A percentile compares a stretch with the other conserved stretches of the same genome.
phyloP scores from a whole-genome alignment of 1,139 yeast genomes.

The Candida tetrigidarum region DNA sequence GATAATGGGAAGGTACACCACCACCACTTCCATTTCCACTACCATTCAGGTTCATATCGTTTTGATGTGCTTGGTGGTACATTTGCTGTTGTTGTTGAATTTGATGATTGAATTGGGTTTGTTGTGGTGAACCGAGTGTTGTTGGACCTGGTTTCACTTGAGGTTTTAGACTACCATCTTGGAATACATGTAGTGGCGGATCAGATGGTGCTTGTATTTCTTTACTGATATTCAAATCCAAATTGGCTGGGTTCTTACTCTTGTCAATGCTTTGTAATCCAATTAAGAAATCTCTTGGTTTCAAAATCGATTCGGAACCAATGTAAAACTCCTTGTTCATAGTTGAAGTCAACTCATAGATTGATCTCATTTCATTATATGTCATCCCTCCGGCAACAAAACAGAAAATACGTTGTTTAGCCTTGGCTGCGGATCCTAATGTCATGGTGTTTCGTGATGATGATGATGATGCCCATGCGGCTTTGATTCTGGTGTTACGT shows the following conservation, averaged over 20 bases:
- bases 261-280: slow-evolving; percentile 48
- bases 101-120: slow-evolving; percentile 10
- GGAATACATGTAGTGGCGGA: slow-evolving; percentile 42
- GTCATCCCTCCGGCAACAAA: slow-evolving; percentile 93
- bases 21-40: not conserved
- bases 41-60: not conserved
- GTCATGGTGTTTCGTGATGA: slow-evolving; percentile 11
- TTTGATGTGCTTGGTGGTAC: slow-evolving; percentile 2
- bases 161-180: slow-evolving; percentile 24
- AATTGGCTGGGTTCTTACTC: slow-evolving; percentile 34
- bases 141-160: slow-evolving; percentile 6
- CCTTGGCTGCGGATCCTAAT: slow-evolving; percentile 25
- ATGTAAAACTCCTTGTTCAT: slow-evolving; percentile 76
- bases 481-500: slow-evolving; percentile 76
- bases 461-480: slow-evolving; percentile 70
- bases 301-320: slow-evolving; percentile 80
- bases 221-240: slow-evolving; percentile 36
- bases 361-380: slow-evolving; percentile 76
- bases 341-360: slow-evolving; percentile 67
- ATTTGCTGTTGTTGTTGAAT: slow-evolving; percentile 13
- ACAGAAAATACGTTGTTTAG: slow-evolving; percentile 73
- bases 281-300: slow-evolving; percentile 60
- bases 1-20: slow-evolving; percentile 33
- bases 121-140: no score
- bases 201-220: slow-evolving; percentile 28